Percentiles rank a stretch among this genome's conserved stretches.
These are phyloP conservation scores for Rhodotorula toruloides DNA, from an alignment of 768 basidiomycete genomes.

Conservation along the genomic window DNA sequence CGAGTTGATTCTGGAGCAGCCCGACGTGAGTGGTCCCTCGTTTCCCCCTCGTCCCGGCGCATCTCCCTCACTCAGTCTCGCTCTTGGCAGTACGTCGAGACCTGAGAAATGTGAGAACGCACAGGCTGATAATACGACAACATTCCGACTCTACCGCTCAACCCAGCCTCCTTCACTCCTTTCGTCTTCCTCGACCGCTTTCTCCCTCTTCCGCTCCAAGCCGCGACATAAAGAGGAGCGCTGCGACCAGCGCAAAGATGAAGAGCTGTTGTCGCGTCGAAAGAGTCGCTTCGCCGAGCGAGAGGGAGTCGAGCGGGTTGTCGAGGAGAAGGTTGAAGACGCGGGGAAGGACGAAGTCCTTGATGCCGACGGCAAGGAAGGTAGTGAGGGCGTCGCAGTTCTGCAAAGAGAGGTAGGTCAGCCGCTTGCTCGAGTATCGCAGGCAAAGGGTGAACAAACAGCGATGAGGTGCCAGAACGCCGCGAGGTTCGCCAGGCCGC, in stretches of 20 bases:
- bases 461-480: neutral
- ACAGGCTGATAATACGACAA: too few species aligned
- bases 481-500: neutral
- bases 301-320: neutral
- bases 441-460: neutral
- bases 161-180: too few species aligned
- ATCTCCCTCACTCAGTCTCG: constrained; percentile 17
- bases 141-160: too few species aligned
- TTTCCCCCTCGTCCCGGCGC: neutral
- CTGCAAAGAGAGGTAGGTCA: neutral
- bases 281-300: neutral
- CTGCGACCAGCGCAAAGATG: neutral
- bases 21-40: neutral
- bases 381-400: neutral
- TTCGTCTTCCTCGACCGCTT: neutral
- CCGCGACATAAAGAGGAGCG: neutral
- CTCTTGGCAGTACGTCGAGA: constrained; percentile 40
- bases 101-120: too few species aligned
- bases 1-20: constrained; percentile 37
- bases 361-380: constrained; percentile 3
- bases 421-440: too few species aligned
- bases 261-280: neutral
- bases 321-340: neutral
- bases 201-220: neutral
- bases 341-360: constrained; percentile 9